These are phyloP conservation scores for Otatea glauca DNA, from an alignment of 176 grass and related monocot genomes.

Conservation along the genomic window DNA sequence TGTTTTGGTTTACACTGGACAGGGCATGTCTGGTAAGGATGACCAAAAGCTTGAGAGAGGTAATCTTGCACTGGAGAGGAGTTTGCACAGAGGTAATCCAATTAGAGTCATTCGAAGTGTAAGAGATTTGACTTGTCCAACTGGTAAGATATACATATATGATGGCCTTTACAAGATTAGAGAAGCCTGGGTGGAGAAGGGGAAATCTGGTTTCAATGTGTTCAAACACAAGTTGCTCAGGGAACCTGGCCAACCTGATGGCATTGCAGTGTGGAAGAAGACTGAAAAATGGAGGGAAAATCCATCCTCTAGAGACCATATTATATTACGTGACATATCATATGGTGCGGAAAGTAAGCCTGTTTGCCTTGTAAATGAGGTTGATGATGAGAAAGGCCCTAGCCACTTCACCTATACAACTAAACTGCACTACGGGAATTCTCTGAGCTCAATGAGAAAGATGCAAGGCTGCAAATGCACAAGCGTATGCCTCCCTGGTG, in stretches of 20 bases:
- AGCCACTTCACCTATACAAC: conserved; percentile 66
- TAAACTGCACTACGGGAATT: conserved; percentile 48
- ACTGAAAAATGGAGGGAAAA: conserved; percentile 80
- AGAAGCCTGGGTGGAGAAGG: conserved; percentile 79
- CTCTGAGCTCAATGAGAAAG: conserved; percentile 52
- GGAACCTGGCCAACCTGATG: conserved; percentile 74
- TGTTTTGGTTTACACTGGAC: conserved; percentile 72
- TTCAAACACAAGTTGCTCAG: conserved; percentile 84
- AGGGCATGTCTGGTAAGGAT: conserved; percentile 79
- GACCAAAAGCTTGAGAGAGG: conserved; percentile 92
- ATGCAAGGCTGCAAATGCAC: conserved; percentile 64
- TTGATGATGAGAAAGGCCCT: conserved; percentile 72
- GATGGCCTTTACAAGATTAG: conserved; percentile 86
- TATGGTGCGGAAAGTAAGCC: conserved; percentile 69
- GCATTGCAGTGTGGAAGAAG: conserved; percentile 79
- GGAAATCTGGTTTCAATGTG: conserved; percentile 74
- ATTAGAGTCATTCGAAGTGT: conserved; percentile 85
- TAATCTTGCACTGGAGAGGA: conserved; percentile 84
- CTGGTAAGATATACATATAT: conserved; percentile 89
- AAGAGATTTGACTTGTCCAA: conserved; percentile 63
- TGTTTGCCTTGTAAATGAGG: conserved; percentile 88
- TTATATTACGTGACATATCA: conserved; percentile 68
- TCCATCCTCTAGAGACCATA: conserved; percentile 64
- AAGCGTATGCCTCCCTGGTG: conserved; percentile 70
- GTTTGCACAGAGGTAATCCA: conserved; percentile 76